Evolutionary conservation across 78 protist species (phyloP).

Genomic region (Salpingoeca rosetta): DNA sequence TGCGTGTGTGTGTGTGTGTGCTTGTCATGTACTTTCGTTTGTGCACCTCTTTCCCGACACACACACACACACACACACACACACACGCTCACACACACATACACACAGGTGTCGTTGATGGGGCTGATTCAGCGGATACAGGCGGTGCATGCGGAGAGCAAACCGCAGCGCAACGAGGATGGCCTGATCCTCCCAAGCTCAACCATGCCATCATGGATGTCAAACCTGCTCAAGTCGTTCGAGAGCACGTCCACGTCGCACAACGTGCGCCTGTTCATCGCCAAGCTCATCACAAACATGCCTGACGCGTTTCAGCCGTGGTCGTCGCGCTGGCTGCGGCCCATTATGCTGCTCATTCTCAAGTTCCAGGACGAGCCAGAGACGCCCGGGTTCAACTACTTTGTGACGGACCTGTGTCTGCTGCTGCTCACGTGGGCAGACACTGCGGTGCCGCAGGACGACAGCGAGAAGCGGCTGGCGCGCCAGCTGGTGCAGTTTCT

Average conservation of each 20-base stretch:
- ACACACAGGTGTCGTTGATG: constrained; percentile 18
- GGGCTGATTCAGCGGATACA: neutral
- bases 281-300: constrained; percentile 20
- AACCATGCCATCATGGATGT: constrained; percentile 11
- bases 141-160: neutral
- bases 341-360: neutral
- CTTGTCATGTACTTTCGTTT: too few relatives aligned
- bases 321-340: neutral
- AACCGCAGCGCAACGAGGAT: neutral
- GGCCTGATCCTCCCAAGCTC: neutral
- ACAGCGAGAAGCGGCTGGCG: neutral
- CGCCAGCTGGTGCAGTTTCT: neutral
- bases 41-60: too few relatives aligned
- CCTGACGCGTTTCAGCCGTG: constrained; percentile 7
- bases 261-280: constrained; percentile 23
- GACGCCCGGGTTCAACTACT: constrained; percentile 19
- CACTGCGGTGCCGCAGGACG: neutral
- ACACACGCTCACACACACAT: too few relatives aligned
- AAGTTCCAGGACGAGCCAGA: neutral
- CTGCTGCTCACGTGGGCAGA: constrained; percentile 12
- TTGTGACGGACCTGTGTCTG: constrained; percentile 13
- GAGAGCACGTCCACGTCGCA: too few relatives aligned
- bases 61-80: too few relatives aligned
- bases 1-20: too few relatives aligned
- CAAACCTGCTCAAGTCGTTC: neutral